Evolutionary conservation across 2,329 filamentous ascomycete genomes (phyloP), one percentile per base, ranked within the genome.

Genomic region (Scedosporium boydii): DNA sequence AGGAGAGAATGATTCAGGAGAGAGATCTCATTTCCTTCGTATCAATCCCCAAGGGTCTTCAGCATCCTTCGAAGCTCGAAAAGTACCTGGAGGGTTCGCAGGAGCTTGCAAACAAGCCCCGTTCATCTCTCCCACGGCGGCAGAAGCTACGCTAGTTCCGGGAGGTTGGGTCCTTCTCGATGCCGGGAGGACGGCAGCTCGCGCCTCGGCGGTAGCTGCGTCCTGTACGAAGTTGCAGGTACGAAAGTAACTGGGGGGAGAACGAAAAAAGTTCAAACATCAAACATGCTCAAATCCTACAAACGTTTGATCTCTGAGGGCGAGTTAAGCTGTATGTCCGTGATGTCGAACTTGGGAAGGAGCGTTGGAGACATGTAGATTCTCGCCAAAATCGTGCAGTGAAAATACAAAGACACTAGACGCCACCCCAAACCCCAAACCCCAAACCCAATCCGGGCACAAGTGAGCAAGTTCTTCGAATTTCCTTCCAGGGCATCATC

Each of bases 391-490:
- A n/a, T 48, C 18, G 44, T 12, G 44, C 1, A 21, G 44, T 12
- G 16, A 7, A 4, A 51, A 12, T 14, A 29, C 56, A 6, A 21
- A 29, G 41, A 38, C 34, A 9, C 34, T 9, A n/a, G n/a, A n/a
- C n/a, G n/a, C n/a, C n/a, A n/a, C n/a, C n/a, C n/a, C n/a, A n/a
- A n/a, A n/a, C n/a, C n/a, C n/a, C n/a, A n/a, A n/a, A 29, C 34
- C 34, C 34, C 34, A 38, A 38, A 38, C 34, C 4, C 34, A 14
- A 41, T 27, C 18, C 56, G 60, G 29, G 27, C 48, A 44, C 51
- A 58, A 57, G 21, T 67, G 64, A 68, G 66, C 66, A 62, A 63
- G 55, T 58, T 55, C 18, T 27, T 38, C 34, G 34, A 38, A 38
- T 38, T 51, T 51, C 21, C 21, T 58, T 26, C 23, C 29, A 58